Conservation (phyloP, 441 rosid species). For the Adansonia rubrostipa region DNA sequence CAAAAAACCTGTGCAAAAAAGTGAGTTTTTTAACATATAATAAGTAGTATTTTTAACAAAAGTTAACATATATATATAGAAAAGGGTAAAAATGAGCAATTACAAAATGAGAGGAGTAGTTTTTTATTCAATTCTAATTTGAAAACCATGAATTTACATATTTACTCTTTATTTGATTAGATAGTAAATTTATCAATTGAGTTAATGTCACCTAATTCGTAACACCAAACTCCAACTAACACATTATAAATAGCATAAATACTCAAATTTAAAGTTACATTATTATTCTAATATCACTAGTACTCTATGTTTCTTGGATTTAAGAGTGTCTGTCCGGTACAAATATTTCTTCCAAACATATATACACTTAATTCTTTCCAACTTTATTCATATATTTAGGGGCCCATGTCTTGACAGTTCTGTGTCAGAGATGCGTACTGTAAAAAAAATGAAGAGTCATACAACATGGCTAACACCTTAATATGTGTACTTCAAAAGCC, state of each 20-base stretch:
- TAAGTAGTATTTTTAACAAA: too few species aligned
- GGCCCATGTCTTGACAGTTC: too few species aligned
- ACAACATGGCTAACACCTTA: background rate
- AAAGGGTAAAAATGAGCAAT: too few species aligned
- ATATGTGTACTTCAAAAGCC: slow-evolving; percentile 2
- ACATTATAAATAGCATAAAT: background rate
- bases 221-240: background rate
- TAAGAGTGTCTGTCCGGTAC: background rate
- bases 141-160: too few species aligned
- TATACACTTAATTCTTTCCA: background rate
- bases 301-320: background rate
- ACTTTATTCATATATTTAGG: background rate
- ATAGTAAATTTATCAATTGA: background rate
- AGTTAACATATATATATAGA: too few species aligned
- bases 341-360: background rate
- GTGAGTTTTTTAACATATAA: too few species aligned
- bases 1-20: too few species aligned
- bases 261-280: background rate
- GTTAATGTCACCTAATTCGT: background rate
- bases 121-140: too few species aligned
- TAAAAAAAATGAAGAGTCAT: background rate
- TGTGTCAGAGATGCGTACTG: too few species aligned
- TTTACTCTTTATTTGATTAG: too few species aligned
- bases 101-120: too few species aligned
- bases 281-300: slow-evolving; percentile 3